Evolutionary conservation across 2,329 filamentous ascomycete species (phyloP), one percentile per base, ranked within the genome.

Genomic region (Clarireedia sp.): DNA sequence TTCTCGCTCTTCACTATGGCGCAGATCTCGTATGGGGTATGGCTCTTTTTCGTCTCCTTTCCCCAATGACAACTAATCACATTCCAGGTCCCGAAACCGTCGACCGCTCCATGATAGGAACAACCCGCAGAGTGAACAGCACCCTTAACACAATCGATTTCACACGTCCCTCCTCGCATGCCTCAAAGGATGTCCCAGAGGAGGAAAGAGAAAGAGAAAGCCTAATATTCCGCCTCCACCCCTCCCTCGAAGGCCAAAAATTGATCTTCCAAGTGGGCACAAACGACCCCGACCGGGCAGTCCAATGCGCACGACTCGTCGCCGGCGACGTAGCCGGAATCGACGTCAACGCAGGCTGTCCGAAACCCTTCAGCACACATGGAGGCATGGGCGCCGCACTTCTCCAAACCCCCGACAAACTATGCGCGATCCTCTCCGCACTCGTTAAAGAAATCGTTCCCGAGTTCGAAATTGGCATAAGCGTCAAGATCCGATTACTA

Each of bases 321-420:
- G 94, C 91, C 0, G 80, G 75, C 12, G 90, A 97, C 71, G 94
- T 99, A 3, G 85, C 86, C 0, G 94, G 94, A 58, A 96, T 99
- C 64, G 94, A 97, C 70, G 87, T 99, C 59, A 99, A 99, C 70
- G 90, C 94, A 0, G 94, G 94, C n/a, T 99, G 94, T 68, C 94
- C 94, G 0, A 99, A 99, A 72, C 89, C 92, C 0, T 99, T 99
- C 72, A 95, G 89, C 67, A 96, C 92, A 2, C 81, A 81, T 60
- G 90, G 90, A 58, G 94, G 94, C 48, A 99, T 99, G 94, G 94
- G 94, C 48, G 94, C 94, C 0, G 92, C 91, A 1, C 79, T 99
- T 19, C 79, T 99, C 16, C 82, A 82, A 63, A 92, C 87, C 0
- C 92, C 94, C 0, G 91, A 97, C 61, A 83, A 81, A 65, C 80